A percentile compares a stretch with the other conserved stretches of the same genome.
phyloP scores from a whole-genome alignment of 1,139 yeast genomes.

The Blastobotrys aristatus region DNA sequence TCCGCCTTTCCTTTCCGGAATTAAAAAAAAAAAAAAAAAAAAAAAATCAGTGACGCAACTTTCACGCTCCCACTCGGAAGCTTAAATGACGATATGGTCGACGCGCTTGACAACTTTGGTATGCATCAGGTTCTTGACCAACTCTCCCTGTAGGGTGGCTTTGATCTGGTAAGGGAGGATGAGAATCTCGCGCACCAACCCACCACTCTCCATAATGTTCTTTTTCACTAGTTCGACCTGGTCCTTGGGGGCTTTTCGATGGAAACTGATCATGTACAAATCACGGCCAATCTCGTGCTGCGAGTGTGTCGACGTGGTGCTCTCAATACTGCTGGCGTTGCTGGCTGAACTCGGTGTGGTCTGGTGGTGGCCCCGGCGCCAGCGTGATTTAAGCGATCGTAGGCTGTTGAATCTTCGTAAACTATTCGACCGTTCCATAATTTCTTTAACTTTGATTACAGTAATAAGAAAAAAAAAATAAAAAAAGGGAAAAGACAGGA shows the following conservation, averaged over 20 bases:
- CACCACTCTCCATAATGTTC: constrained; percentile 9
- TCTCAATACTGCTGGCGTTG: constrained; percentile 3
- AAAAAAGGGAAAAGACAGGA: not conserved
- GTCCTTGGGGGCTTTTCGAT: constrained; percentile 9
- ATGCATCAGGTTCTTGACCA: constrained; percentile 1
- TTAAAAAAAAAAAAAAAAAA: too few relatives aligned
- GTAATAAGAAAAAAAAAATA: not conserved
- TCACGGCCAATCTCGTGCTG: constrained; percentile 2
- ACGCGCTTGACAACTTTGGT: constrained; percentile 8
- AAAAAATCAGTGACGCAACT: not conserved
- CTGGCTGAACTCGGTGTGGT: not conserved
- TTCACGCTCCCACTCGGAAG: too few relatives aligned
- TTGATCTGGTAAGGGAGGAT: constrained; percentile 13
- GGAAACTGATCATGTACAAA: constrained; percentile 7
- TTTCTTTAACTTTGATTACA: not conserved
- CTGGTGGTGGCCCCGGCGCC: not conserved
- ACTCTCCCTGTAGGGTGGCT: constrained; percentile 1
- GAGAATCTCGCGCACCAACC: constrained; percentile 9
- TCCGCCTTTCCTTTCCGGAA: too few relatives aligned
- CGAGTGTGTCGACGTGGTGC: not conserved
- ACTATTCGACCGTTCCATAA: not conserved
- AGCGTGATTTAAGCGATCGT: constrained; percentile 1
- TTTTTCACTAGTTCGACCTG: constrained; percentile 10
- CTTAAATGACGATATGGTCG: constrained; percentile 4
- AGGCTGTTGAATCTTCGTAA: constrained; percentile 1